Evolutionary conservation across 345 rosid species (phyloP).

Genomic region (Combretum micranthum): DNA sequence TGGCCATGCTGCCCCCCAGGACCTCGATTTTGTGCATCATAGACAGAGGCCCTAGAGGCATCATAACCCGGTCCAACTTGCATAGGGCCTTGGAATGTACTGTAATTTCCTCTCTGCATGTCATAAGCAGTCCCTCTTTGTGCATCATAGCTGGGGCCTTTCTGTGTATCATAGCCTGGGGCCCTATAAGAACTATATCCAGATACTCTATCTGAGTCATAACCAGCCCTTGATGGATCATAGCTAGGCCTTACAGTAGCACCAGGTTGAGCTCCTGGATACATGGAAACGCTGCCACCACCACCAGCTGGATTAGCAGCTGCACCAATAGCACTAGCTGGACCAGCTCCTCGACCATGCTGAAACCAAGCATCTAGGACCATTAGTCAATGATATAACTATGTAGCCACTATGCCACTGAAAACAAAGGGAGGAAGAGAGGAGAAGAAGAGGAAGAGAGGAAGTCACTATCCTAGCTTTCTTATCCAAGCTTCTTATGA

Average conservation of each 20-base stretch:
- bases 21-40: constrained; percentile 40
- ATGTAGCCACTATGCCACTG: background rate
- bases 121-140: constrained; percentile 30
- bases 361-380: background rate
- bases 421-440: background rate
- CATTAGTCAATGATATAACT: background rate
- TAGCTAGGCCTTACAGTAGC: constrained; percentile 38
- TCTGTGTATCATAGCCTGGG: constrained; percentile 22
- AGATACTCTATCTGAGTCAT: constrained; percentile 22
- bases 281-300: constrained; percentile 26
- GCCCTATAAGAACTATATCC: constrained; percentile 20
- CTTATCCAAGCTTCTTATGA: no score
- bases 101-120: constrained; percentile 18
- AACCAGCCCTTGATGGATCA: constrained; percentile 19
- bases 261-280: constrained; percentile 53
- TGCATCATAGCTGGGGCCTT: constrained; percentile 23
- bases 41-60: constrained; percentile 15
- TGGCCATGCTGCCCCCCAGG: constrained; percentile 30
- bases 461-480: no score
- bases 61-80: constrained; percentile 29
- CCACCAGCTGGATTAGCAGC: constrained; percentile 17
- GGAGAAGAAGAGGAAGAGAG: no score
- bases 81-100: constrained; percentile 13
- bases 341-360: constrained; percentile 9
- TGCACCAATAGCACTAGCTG: constrained; percentile 8